Evolutionary conservation across 371 early-diverging fungal genomes (phyloP).

Genomic region (Actinomortierella ambigua): DNA sequence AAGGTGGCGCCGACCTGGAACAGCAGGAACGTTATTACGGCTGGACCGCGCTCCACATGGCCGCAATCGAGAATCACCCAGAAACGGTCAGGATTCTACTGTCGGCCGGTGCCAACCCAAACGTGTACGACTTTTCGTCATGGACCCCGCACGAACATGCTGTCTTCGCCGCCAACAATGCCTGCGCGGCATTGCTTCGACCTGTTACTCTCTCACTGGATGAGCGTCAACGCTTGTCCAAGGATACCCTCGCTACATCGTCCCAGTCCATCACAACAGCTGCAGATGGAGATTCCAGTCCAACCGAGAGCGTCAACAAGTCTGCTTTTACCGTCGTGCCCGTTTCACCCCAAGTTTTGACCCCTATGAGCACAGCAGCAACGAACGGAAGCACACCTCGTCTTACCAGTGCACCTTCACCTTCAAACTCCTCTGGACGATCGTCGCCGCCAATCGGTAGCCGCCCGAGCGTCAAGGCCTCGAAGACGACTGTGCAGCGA

Average conservation of each 20-base stretch:
- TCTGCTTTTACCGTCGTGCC: no score
- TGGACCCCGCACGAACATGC: slow-evolving; percentile 79
- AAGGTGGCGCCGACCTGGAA: slow-evolving; percentile 37
- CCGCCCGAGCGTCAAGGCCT: slow-evolving; percentile 18
- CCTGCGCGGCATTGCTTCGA: slow-evolving; percentile 56
- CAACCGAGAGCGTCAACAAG: slow-evolving; percentile 7
- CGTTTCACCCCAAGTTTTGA: not conserved
- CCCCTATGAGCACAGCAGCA: slow-evolving; percentile 14
- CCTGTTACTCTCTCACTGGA: slow-evolving; percentile 37
- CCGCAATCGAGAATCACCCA: slow-evolving; percentile 63
- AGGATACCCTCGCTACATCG: not conserved
- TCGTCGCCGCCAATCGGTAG: slow-evolving; percentile 3
- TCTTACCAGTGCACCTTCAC: slow-evolving; percentile 6
- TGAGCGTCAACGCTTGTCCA: slow-evolving; percentile 21
- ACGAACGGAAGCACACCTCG: slow-evolving; percentile 6
- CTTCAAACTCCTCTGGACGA: slow-evolving; percentile 17
- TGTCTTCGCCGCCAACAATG: slow-evolving; percentile 62
- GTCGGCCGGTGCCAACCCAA: slow-evolving; percentile 59
- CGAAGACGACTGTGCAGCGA: slow-evolving; percentile 47
- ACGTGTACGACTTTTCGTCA: slow-evolving; percentile 52
- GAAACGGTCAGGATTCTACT: slow-evolving; percentile 57
- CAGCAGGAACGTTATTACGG: slow-evolving; percentile 53
- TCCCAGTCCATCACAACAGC: not conserved
- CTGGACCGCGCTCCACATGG: slow-evolving; percentile 71
- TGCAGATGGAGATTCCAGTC: slow-evolving; percentile 9